Conservation (phyloP, 2,329 filamentous ascomycete genomes). For the Arthroderma sp. region DNA sequence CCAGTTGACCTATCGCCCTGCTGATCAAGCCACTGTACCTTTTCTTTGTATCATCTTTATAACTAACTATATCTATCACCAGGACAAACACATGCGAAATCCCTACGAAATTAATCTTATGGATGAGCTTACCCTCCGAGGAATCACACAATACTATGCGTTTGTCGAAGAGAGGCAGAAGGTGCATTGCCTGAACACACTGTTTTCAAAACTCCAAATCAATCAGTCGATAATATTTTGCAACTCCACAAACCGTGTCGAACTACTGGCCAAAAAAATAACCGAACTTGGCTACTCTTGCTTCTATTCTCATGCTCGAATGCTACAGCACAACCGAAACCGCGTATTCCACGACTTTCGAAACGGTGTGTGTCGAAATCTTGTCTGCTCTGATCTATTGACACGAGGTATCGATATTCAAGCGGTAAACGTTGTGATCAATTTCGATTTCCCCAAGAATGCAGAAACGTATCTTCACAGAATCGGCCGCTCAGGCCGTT, state of each 20-base stretch:
- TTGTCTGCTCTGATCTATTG: slow-evolving; percentile 93
- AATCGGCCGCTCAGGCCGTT: slow-evolving; percentile 93
- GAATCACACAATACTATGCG: slow-evolving; percentile 98
- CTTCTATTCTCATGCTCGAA: slow-evolving; percentile 97
- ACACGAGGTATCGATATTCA: slow-evolving; percentile 99
- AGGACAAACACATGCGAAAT: slow-evolving; percentile 90
- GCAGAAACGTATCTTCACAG: slow-evolving; percentile 97
- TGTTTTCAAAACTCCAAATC: slow-evolving; percentile 98
- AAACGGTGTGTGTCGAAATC: slow-evolving; percentile 92
- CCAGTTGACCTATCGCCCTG: too few relatives aligned
- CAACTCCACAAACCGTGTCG: slow-evolving; percentile 96
- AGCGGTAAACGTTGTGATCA: slow-evolving; percentile 98
- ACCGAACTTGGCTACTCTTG: slow-evolving; percentile 98
- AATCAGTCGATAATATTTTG: slow-evolving; percentile 99
- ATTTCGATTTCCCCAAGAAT: slow-evolving; percentile 99
- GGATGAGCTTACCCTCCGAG: slow-evolving; percentile 94
- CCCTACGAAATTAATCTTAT: slow-evolving; percentile 99
- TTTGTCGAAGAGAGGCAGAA: slow-evolving; percentile 99
- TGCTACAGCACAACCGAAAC: slow-evolving; percentile 90
- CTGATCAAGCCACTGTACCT: too few relatives aligned
- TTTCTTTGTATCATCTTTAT: not conserved
- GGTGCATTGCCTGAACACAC: slow-evolving; percentile 95
- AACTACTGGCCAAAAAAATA: slow-evolving; percentile 96
- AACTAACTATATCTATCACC: slow-evolving; percentile 6
- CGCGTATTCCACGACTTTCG: slow-evolving; percentile 99